Evolutionary conservation across 331 rosid genomes (phyloP), one percentile per base, ranked within the genome.

Genomic region (Cucumis variabilis): DNA sequence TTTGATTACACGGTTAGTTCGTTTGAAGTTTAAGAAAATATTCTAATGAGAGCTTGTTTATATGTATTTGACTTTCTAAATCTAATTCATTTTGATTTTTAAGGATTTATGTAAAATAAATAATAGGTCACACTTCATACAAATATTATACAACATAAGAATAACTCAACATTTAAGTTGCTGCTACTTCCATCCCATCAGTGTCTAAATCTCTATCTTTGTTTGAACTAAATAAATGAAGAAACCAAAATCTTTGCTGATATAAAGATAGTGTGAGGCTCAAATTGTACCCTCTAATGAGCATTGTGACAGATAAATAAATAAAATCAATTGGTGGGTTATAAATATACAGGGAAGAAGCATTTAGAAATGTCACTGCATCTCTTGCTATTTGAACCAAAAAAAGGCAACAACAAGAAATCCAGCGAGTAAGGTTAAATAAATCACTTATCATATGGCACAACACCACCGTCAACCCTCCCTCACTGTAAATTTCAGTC

Each of bases 391-490:
- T 17, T 58, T 77, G 23, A n/a, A 44, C 83, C 37, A n/a, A 24
- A 77, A 21, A 75, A 77, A 13, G 67, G 84, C 16, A 55, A 28
- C 70, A 28, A 30, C 85, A 55, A 81, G 85, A 58, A 28, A 81
- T 17, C 69, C 70, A 81, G 50, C 25, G 9, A 9, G 70, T 50
- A 28, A 81, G 48, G 69, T 58, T 81, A 53, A 14, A 16, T 53
- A 81, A 81, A 63, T 58, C 85, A 81, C 50, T 55, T 28, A 63
- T 81, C 85, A 81, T 27, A 80, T 28, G 46, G 11, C 84, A 79
- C 24, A 53, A 24, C 67, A 79, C 9, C 67, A 79, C 14, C 83
- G 50, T 46, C 48, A 44, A 37, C 44, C 44, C 44, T 37, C 14
- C 65, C 65, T 5, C 83, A 77, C 83, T 50, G 50, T 79, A 58